Conservation (phyloP, 148 eudicot species). For the Rhododendron williamsianum region DNA sequence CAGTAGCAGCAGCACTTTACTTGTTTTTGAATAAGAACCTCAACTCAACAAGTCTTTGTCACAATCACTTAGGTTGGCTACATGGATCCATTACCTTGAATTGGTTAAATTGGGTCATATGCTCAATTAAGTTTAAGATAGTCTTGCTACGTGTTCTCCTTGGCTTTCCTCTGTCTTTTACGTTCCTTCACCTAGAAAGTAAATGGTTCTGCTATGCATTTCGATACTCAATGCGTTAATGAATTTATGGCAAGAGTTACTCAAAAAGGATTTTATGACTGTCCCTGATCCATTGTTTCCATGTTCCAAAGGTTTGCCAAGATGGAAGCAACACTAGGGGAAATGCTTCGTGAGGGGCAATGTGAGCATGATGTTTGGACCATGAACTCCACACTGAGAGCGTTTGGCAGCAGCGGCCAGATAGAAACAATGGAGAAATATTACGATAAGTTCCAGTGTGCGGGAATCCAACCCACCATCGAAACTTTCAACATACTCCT, state of each 20-base stretch:
- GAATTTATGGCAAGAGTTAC: not conserved
- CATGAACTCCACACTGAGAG: conserved; percentile 85
- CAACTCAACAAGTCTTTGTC: not conserved
- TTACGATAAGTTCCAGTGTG: conserved; percentile 71
- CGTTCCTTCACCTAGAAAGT: no score
- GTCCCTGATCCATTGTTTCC: conserved; percentile 13
- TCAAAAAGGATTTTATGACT: not conserved
- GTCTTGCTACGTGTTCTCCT: not conserved
- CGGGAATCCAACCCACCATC: conserved; percentile 80
- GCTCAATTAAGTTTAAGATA: not conserved
- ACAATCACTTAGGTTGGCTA: not conserved
- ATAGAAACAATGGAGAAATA: conserved; percentile 96
- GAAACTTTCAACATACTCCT: conserved; percentile 80
- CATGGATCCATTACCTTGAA: not conserved
- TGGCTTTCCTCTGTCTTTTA: not conserved
- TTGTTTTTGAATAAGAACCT: not conserved
- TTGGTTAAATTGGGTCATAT: not conserved
- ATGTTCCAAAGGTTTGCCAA: conserved; percentile 56
- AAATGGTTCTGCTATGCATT: not conserved
- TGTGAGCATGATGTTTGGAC: conserved; percentile 92
- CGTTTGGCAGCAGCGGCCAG: conserved; percentile 83
- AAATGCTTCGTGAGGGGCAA: conserved; percentile 57
- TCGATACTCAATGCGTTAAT: not conserved
- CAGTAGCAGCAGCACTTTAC: not conserved
- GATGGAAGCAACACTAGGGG: conserved; percentile 76